Base-by-base conservation (phyloP, 139 green algal species). In the Chlamydomonas sp. region DNA sequence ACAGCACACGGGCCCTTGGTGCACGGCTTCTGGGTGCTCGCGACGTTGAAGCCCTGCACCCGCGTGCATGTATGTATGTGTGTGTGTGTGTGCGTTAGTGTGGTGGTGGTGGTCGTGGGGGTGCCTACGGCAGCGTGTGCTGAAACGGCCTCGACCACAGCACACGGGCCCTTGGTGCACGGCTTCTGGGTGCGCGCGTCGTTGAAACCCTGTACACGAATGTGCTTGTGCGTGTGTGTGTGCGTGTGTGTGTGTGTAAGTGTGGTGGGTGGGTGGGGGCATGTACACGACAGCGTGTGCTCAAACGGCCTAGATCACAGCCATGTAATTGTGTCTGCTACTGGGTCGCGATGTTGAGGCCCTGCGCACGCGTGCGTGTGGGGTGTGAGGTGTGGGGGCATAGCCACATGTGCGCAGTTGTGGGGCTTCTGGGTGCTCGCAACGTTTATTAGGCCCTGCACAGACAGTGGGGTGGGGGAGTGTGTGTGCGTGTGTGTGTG, bases 1-100 rank as follows among this genome's bases (percentile, higher is more conserved):
- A 98, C 80, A 98, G 92, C 93, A n/a, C 93, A 98, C 33, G 98
- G 74, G 1, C 93, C 90, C 76, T 98, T 98, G 24, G 93, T 98
- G 88, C 92, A 97, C 3, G 93, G 93, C 26, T 90, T 72, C 54
- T 90, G 79, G 2, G 85, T 94, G 24, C 86, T 79, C 2, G 76
- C 86, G 0, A 95, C 87, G 29, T 64, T 71, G 67, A 92, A 92
- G n/a, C 84, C 86, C 0, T n/a, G n/a, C n/a, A 26, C 3, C n/a
- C 31, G 5, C 49, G 5, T 13, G 49, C 3, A 13, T 35, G n/a
- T n/a, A n/a, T n/a, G n/a, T n/a, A n/a, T n/a, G n/a, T n/a, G n/a
- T n/a, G n/a, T n/a, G n/a, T 13, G n/a, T n/a, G n/a, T n/a, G n/a
- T n/a, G 31, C 49, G n/a, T 60, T 60, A 26, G 49, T 60, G 49